Percentiles rank a stretch among this genome's conserved stretches.
Conservation (phyloP, 2,329 filamentous ascomycete genomes). For the Fusarium oxysporum region DNA sequence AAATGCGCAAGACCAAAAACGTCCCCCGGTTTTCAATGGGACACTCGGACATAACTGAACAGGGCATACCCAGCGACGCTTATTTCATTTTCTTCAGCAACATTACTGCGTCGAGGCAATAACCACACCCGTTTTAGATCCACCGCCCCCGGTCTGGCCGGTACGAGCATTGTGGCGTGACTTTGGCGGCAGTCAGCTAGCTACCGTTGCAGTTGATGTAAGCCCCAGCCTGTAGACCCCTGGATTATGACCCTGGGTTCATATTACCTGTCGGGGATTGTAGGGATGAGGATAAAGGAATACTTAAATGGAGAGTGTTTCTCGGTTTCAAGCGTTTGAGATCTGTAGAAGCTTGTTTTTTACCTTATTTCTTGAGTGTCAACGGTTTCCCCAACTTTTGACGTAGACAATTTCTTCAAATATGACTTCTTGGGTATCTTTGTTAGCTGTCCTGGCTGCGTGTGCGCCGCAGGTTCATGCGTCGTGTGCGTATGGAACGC, state of each 20-base stretch:
- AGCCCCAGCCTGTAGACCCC: constrained; percentile 13
- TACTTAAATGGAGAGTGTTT: constrained; percentile 4
- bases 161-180: not conserved
- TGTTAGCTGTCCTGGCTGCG: constrained; percentile 26
- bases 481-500: constrained; percentile 56
- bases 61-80: not conserved
- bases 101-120: not conserved
- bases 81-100: constrained; percentile 1
- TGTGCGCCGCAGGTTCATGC: constrained; percentile 42
- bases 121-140: constrained; percentile 6
- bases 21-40: not conserved
- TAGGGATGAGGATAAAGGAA: not conserved
- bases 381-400: not conserved
- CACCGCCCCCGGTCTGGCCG: constrained; percentile 1
- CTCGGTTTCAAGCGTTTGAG: not conserved
- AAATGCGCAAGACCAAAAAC: not conserved
- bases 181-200: not conserved
- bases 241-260: not conserved
- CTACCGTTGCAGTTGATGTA: constrained; percentile 3
- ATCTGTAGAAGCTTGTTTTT: not conserved
- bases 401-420: not conserved
- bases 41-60: not conserved
- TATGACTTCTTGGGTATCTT: constrained; percentile 29
- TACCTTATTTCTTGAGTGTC: not conserved
- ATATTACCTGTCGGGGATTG: not conserved